phyloP scores from a whole-genome alignment of 306 rosid genomes.

The Quercus suber region DNA sequence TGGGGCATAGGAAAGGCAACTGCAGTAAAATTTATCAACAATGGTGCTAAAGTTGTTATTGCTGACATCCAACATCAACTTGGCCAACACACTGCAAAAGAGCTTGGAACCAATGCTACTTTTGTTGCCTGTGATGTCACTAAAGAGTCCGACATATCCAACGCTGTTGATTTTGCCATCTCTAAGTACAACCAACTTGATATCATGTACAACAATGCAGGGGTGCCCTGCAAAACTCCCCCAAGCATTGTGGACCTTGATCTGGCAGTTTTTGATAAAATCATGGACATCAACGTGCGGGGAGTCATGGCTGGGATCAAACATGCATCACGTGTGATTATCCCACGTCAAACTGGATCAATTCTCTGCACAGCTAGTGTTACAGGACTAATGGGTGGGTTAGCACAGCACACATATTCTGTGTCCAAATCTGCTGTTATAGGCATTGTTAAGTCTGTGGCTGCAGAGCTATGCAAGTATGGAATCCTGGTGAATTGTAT shows the following conservation, averaged over 20 bases:
- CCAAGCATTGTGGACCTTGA: slow-evolving; percentile 68
- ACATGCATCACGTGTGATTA: slow-evolving; percentile 85
- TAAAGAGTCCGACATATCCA: slow-evolving; percentile 65
- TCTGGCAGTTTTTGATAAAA: slow-evolving; percentile 46
- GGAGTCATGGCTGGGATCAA: slow-evolving; percentile 75
- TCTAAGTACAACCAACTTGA: slow-evolving; percentile 62
- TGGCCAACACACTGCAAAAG: slow-evolving; percentile 60
- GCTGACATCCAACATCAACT: slow-evolving; percentile 67
- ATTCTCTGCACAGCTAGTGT: slow-evolving; percentile 85
- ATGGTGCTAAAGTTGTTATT: slow-evolving; percentile 87
- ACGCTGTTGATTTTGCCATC: slow-evolving; percentile 70
- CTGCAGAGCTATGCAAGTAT: slow-evolving; percentile 58
- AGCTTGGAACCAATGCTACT: slow-evolving; percentile 67
- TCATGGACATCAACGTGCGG: slow-evolving; percentile 69
- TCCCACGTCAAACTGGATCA: slow-evolving; percentile 58
- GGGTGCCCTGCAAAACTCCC: slow-evolving; percentile 69
- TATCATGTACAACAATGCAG: slow-evolving; percentile 83
- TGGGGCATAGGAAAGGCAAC: slow-evolving; percentile 79
- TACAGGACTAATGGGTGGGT: slow-evolving; percentile 73
- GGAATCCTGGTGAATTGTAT: slow-evolving; percentile 76
- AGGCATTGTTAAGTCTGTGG: slow-evolving; percentile 70
- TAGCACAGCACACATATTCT: slow-evolving; percentile 69
- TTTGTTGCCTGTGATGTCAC: slow-evolving; percentile 73
- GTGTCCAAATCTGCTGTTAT: slow-evolving; percentile 66
- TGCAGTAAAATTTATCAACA: slow-evolving; percentile 66